phyloP scores from a whole-genome alignment of 1,139 yeast species.

The Pichia terricola region DNA sequence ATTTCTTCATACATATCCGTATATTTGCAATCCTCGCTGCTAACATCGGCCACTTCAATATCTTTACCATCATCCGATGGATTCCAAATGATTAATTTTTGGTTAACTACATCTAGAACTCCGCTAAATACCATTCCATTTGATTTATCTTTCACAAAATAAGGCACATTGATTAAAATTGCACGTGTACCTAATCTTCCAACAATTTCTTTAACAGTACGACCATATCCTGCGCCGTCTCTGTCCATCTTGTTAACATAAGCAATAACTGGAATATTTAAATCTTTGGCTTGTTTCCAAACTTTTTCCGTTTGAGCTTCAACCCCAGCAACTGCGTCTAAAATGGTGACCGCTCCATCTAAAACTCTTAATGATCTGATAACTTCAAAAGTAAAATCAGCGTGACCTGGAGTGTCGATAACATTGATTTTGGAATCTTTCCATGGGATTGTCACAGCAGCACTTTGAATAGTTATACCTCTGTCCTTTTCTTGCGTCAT shows the following conservation, averaged over 20 bases:
- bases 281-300: constrained; percentile 75
- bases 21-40: constrained; percentile 23
- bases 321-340: constrained; percentile 96
- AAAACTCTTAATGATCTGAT: constrained; percentile 78
- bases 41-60: constrained; percentile 40
- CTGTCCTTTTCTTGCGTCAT: constrained; percentile 83
- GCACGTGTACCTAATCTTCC: constrained; percentile 66
- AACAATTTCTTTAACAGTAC: constrained; percentile 83
- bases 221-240: constrained; percentile 87
- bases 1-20: constrained; percentile 40
- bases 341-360: constrained; percentile 87
- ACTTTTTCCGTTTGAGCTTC: constrained; percentile 98
- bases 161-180: constrained; percentile 72
- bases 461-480: constrained; percentile 94
- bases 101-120: constrained; percentile 71
- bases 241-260: constrained; percentile 95
- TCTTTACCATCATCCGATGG: constrained; percentile 43
- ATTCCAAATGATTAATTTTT: constrained; percentile 57
- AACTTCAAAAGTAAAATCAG: constrained; percentile 94
- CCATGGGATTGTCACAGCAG: constrained; percentile 93
- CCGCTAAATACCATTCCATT: constrained; percentile 49
- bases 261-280: constrained; percentile 63
- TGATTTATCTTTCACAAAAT: constrained; percentile 35
- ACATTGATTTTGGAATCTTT: constrained; percentile 64
- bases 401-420: constrained; percentile 98